These are phyloP conservation scores for Talaromyces adpressus DNA, from an alignment of 495 filamentous ascomycete genomes.

Conservation along the genomic window DNA sequence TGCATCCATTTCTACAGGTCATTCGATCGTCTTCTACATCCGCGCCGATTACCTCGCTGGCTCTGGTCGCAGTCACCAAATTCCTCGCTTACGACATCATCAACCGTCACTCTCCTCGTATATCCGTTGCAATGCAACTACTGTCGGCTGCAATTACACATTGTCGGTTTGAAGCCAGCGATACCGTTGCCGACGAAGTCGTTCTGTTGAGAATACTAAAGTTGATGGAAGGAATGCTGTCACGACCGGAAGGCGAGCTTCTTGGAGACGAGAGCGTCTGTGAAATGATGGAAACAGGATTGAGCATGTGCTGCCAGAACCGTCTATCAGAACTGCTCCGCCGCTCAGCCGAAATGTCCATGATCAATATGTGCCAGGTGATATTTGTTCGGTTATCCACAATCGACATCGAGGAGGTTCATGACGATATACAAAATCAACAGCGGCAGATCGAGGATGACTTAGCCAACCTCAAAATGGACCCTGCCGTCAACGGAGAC, in stretches of 20 bases:
- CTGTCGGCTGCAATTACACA: conserved; percentile 94
- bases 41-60: conserved; percentile 90
- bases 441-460: conserved; percentile 45
- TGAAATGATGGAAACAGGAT: conserved; percentile 97
- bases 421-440: conserved; percentile 45
- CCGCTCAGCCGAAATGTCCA: conserved; percentile 88
- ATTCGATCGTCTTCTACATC: conserved; percentile 95
- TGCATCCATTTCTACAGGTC: conserved; percentile 95
- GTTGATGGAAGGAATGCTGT: conserved; percentile 96
- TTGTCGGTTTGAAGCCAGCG: conserved; percentile 94
- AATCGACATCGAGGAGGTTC: conserved; percentile 65
- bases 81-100: conserved; percentile 95
- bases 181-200: conserved; percentile 90
- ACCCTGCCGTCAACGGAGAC: conserved; percentile 74
- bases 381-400: conserved; percentile 90
- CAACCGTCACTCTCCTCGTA: conserved; percentile 68
- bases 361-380: conserved; percentile 98
- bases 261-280: conserved; percentile 96
- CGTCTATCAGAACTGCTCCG: conserved; percentile 86
- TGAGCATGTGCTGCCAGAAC: conserved; percentile 95
- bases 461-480: conserved; percentile 64
- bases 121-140: conserved; percentile 87
- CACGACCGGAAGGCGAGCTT: conserved; percentile 82
- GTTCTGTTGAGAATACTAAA: conserved; percentile 90
- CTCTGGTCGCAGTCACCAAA: conserved; percentile 91